Conservation (phyloP, 495 filamentous ascomycete genomes). For the Lophium mytilinum region DNA sequence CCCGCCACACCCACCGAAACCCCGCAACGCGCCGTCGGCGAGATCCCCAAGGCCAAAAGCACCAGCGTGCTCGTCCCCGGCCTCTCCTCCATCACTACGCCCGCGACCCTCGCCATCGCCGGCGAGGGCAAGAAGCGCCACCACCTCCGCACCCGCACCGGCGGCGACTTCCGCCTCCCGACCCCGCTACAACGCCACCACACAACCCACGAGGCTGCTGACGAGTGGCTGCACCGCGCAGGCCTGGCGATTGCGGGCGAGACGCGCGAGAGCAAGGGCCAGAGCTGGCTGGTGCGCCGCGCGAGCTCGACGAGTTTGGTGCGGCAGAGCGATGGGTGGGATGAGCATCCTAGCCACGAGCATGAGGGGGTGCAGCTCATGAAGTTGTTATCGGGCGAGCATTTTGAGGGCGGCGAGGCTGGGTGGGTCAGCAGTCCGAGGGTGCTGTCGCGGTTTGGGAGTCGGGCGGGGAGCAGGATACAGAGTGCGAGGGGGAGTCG, state of each 20-base stretch:
- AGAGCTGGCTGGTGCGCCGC: constrained; percentile 33
- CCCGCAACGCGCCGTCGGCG: constrained; percentile 7
- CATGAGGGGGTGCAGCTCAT: constrained; percentile 1
- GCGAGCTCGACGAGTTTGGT: constrained; percentile 30
- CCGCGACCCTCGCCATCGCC: background rate
- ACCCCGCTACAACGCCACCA: constrained; percentile 8
- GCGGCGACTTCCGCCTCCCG: constrained; percentile 4
- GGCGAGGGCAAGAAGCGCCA: background rate
- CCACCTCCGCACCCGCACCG: constrained; percentile 7
- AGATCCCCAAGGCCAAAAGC: constrained; percentile 32
- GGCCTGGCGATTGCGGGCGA: constrained; percentile 29
- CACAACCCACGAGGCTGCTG: constrained; percentile 17
- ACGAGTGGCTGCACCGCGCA: constrained; percentile 34
- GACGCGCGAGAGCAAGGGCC: constrained; percentile 34
- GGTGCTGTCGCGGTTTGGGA: constrained; percentile 13
- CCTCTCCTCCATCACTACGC: background rate
- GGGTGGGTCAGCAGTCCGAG: constrained; percentile 20
- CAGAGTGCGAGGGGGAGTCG: constrained; percentile 25
- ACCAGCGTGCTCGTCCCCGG: constrained; percentile 23
- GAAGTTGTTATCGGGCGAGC: constrained; percentile 19
- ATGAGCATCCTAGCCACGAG: constrained; percentile 16
- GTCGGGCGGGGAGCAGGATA: constrained; percentile 24
- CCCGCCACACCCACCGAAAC: constrained; percentile 7
- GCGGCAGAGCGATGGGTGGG: constrained; percentile 17
- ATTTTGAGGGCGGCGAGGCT: constrained; percentile 19